Evolutionary conservation across 768 basidiomycete species (phyloP), one percentile per base, ranked within the genome.

Genomic region (Phlebiopsis gigantea): DNA sequence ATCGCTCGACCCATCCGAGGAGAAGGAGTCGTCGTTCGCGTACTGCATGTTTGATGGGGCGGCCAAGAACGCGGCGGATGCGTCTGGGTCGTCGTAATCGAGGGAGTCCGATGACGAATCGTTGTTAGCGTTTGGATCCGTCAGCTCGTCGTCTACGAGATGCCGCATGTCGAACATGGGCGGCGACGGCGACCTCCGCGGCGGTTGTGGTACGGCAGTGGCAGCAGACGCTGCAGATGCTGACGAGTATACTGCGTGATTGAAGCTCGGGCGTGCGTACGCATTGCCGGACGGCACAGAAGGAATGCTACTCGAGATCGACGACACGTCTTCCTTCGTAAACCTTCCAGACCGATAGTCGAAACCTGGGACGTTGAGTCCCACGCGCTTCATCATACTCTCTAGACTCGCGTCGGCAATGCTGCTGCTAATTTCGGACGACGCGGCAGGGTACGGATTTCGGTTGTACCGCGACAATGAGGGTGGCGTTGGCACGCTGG

Each of bases 51-150:
- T 65, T 50, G 72, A 72, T 0, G 77, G 72, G 2, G 81, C 85
- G 74, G 87, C 79, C 2, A 90, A 72, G 69, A 90, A 89, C 1
- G 85, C 86, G 1, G 82, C 82, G 8, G 85, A 87, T 1, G 88
- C 87, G 61, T 85, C 79, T 2, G 83, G 78, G 64, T 79, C 77
- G 49, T 80, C 71, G 42, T 82, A 81, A 42, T 77, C 73, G 42
- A 76, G 71, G n/a, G 63, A 68, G 57, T 80, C 60, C 15, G 51
- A 53, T 17, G 82, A 82, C 65, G n/a, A 19, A 19, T 45, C 44
- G 21, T 85, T 85, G 1, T 68, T 59, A 61, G 82, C 80, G 60
- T 83, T 80, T 4, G 72, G 70, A 52, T 76, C 77, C 5, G 67
- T 62, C 1, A 66, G 67, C 29, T 70, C 61, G 48, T 64, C 65